phyloP scores from a whole-genome alignment of 1,284 basidiomycete genomes.

The Apiotrichum mycotoxinovorans region DNA sequence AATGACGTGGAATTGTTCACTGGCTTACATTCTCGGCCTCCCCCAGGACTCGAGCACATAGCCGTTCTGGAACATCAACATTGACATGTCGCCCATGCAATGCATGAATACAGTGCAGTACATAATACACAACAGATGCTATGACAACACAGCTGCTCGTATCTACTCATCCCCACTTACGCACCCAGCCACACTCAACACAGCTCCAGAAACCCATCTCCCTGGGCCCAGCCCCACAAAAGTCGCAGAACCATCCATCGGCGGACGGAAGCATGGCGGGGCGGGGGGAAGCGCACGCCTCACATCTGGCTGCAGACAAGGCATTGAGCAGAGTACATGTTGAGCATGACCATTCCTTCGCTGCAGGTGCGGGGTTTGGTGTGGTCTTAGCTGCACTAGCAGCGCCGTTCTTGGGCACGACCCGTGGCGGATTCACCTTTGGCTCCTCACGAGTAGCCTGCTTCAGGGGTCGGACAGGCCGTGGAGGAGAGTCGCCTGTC shows the following conservation, averaged over 20 bases:
- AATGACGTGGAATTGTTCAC: background rate
- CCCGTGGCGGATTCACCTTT: background rate
- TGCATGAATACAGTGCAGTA: no score
- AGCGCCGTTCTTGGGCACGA: no score
- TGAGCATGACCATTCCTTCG: conserved; percentile 61
- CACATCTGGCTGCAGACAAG: conserved; percentile 56
- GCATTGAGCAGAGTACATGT: conserved; percentile 69
- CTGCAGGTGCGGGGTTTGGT: background rate
- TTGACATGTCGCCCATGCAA: no score
- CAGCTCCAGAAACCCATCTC: conserved; percentile 70
- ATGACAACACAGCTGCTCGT: background rate
- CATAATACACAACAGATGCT: background rate
- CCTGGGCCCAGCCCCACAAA: conserved; percentile 63
- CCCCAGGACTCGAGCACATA: background rate
- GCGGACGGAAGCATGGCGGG: conserved; percentile 41
- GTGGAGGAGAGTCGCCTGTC: background rate
- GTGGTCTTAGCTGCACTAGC: background rate
- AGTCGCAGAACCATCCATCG: conserved; percentile 63
- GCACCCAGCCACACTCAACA: conserved; percentile 64
- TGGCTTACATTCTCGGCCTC: no score
- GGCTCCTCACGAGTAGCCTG: background rate
- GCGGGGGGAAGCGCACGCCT: conserved; percentile 59
- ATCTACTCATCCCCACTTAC: conserved; percentile 49
- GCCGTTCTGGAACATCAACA: background rate
- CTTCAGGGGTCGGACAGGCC: background rate